These are phyloP conservation scores for Acephala macrosclerotiorum DNA, from an alignment of 2,329 filamentous ascomycete genomes.

Conservation along the genomic window DNA sequence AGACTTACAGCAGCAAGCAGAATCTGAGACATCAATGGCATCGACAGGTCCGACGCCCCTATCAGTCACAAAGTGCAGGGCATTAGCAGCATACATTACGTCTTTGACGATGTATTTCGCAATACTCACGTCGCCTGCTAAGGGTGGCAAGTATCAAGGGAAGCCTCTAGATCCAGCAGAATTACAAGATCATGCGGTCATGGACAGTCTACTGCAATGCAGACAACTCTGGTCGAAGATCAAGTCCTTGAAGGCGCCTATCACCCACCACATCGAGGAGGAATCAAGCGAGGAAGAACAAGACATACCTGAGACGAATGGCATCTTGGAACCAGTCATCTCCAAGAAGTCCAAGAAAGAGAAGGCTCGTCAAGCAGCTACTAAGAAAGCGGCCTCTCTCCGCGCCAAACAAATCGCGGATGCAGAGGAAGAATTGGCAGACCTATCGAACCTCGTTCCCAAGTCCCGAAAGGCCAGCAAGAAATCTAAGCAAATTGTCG, in stretches of 20 bases:
- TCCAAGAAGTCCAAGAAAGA: conserved; percentile 49
- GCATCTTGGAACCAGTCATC: conserved; percentile 1
- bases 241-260: conserved; percentile 62
- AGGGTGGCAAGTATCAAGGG: conserved; percentile 59
- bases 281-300: conserved; percentile 35
- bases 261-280: conserved; percentile 41
- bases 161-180: conserved; percentile 77
- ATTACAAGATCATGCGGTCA: conserved; percentile 87
- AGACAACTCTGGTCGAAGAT: conserved; percentile 82
- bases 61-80: conserved; percentile 73
- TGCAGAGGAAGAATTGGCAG: conserved; percentile 51
- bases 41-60: conserved; percentile 8
- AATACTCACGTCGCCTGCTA: conserved; percentile 81
- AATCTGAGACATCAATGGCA: conserved; percentile 44
- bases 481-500: conserved; percentile 47
- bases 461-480: conserved; percentile 35
- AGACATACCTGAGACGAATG: conserved; percentile 39
- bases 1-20: conserved; percentile 63
- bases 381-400: conserved; percentile 45
- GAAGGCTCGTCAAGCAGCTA: conserved; percentile 48
- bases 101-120: conserved; percentile 94
- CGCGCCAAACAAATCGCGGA: conserved; percentile 46
- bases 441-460: conserved; percentile 43
- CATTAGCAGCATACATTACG: conserved; percentile 85
- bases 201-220: conserved; percentile 83